These are phyloP conservation scores for Zea mays DNA, from an alignment of 176 grass and related monocot genomes.

Conservation along the genomic window DNA sequence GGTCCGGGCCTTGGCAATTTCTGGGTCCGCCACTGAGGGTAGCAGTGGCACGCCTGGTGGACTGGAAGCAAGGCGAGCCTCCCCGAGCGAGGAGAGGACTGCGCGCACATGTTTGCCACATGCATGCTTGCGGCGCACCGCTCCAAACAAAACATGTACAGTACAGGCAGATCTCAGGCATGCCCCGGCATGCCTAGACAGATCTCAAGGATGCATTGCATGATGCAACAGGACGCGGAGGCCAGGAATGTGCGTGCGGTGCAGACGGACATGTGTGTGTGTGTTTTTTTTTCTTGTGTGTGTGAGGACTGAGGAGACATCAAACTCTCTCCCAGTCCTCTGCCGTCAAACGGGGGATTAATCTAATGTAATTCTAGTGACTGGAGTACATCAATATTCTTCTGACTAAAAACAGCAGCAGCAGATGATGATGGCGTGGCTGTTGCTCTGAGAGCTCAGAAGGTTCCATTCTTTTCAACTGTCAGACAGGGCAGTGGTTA, in stretches of 20 bases:
- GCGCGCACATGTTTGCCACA: no score
- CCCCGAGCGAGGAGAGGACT: no score
- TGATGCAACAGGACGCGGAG: not conserved
- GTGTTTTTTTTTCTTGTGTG: not conserved
- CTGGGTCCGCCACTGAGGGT: no score
- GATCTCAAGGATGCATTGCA: not conserved
- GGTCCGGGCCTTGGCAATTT: no score
- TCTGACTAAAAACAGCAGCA: not conserved
- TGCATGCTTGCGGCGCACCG: no score
- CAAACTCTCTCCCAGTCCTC: not conserved
- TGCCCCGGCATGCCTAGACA: not conserved
- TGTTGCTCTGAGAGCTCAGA: not conserved
- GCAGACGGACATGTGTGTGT: not conserved
- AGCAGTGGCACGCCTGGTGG: no score
- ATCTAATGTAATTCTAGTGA: not conserved
- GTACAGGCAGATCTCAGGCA: no score
- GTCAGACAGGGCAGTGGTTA: not conserved
- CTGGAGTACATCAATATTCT: not conserved
- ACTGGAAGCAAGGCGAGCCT: no score
- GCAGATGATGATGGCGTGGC: not conserved
- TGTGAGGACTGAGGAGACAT: not conserved
- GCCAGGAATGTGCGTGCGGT: not conserved
- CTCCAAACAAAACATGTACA: no score
- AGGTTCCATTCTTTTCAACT: constrained; percentile 24
- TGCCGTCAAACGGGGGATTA: constrained; percentile 1